phyloP scores from a whole-genome alignment of 306 rosid genomes.

The Canavalia ensiformis region DNA sequence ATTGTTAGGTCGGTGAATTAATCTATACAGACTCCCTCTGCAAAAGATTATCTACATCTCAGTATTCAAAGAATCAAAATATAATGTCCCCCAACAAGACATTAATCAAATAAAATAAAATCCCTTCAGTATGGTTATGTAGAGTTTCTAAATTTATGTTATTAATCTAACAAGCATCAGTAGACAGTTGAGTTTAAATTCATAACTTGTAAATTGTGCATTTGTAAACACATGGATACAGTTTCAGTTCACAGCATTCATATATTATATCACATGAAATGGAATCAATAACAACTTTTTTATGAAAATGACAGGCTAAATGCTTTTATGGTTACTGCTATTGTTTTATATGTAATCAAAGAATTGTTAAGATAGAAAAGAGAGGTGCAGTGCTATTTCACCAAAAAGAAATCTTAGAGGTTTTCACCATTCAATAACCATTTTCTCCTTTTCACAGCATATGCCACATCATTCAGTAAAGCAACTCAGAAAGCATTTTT shows the following conservation, averaged over 20 bases:
- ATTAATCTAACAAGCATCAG: conserved; percentile 16
- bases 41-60: conserved; percentile 54
- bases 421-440: not conserved
- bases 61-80: conserved; percentile 48
- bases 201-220: conserved; percentile 5
- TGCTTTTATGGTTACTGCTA: not conserved
- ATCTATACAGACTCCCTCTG: conserved; percentile 99
- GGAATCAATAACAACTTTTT: not conserved
- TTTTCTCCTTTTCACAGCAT: not conserved
- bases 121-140: conserved; percentile 6
- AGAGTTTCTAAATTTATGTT: conserved; percentile 8
- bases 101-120: conserved; percentile 25
- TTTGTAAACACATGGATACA: conserved; percentile 19
- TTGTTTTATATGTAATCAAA: not conserved
- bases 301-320: not conserved
- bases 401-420: not conserved
- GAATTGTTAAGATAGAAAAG: conserved; percentile 4
- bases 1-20: conserved; percentile 97
- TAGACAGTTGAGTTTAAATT: conserved; percentile 15
- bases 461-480: conserved; percentile 4
- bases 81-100: conserved; percentile 26
- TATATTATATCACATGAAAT: conserved; percentile 19
- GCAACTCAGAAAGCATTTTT: conserved; percentile 18
- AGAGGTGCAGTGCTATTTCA: not conserved
- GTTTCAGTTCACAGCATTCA: conserved; percentile 20